Percentiles rank a stretch among this genome's conserved stretches.
Conservation (phyloP, 352 stramenopile species). For the Thalassiosira hispida region DNA sequence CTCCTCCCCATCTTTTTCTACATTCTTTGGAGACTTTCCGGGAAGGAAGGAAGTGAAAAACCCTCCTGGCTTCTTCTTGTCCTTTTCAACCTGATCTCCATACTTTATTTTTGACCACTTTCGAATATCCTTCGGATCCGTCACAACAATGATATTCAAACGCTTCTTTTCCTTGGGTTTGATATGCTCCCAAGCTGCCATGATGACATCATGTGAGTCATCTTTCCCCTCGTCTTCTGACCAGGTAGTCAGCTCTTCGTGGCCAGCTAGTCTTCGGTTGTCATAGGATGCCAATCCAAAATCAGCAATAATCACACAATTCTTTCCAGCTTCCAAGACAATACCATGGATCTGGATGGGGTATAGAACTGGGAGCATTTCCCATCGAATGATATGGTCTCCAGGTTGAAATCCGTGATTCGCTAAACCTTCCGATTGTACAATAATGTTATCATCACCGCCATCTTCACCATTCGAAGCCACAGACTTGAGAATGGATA, state of each 20-base stretch:
- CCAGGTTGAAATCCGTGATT: slow-evolving; percentile 51
- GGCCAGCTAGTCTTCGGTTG: slow-evolving; percentile 1
- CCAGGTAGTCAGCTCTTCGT: slow-evolving; percentile 27
- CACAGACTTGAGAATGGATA: slow-evolving; percentile 23
- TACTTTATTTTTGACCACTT: slow-evolving; percentile 72
- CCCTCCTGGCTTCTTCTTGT: slow-evolving; percentile 35
- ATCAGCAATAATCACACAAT: slow-evolving; percentile 58
- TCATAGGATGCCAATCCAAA: slow-evolving; percentile 59
- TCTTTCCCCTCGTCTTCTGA: slow-evolving; percentile 42
- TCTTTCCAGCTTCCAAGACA: slow-evolving; percentile 53
- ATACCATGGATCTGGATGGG: slow-evolving; percentile 71
- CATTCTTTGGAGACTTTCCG: slow-evolving; percentile 16
- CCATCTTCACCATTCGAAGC: slow-evolving; percentile 13
- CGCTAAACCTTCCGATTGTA: slow-evolving; percentile 6
- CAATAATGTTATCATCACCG: background rate
- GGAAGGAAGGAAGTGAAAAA: slow-evolving; percentile 42
- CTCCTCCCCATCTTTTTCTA: slow-evolving; percentile 17
- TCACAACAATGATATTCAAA: slow-evolving; percentile 65
- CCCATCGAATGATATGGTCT: slow-evolving; percentile 65
- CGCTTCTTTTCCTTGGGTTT: slow-evolving; percentile 66
- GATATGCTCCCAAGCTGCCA: slow-evolving; percentile 67
- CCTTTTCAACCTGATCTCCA: slow-evolving; percentile 39
- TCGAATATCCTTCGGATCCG: slow-evolving; percentile 65
- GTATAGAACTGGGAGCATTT: slow-evolving; percentile 58
- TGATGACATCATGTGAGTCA: slow-evolving; percentile 53